Conservation (phyloP, 345 rosid genomes). For the Fremontodendron californicum region DNA sequence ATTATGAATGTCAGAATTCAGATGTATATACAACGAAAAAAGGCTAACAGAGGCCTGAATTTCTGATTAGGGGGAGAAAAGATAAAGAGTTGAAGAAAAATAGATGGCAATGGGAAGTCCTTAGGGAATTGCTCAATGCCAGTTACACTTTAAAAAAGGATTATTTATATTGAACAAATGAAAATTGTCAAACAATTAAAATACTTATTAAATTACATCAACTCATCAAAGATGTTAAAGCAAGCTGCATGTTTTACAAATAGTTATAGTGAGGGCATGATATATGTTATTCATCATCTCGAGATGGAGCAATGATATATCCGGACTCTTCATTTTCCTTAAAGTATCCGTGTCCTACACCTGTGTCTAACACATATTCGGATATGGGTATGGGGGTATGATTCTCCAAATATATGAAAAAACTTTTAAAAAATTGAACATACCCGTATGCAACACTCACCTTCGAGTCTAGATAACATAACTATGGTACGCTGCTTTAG, state of each 20-base stretch:
- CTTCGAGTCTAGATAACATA: too few relatives aligned
- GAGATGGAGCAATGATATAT: constrained; percentile 34
- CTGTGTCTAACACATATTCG: too few relatives aligned
- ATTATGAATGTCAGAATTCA: neutral
- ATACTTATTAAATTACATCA: neutral
- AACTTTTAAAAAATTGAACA: too few relatives aligned
- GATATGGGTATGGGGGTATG: too few relatives aligned
- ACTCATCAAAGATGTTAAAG: neutral
- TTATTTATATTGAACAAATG: neutral
- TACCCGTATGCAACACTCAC: too few relatives aligned
- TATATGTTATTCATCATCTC: constrained; percentile 14
- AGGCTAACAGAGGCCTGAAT: neutral
- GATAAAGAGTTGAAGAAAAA: too few relatives aligned
- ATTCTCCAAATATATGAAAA: too few relatives aligned
- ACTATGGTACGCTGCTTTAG: too few relatives aligned
- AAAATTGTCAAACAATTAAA: neutral
- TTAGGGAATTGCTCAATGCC: neutral
- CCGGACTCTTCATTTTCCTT: too few relatives aligned
- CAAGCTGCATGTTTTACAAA: neutral
- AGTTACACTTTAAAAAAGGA: neutral
- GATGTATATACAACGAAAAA: neutral
- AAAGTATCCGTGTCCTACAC: too few relatives aligned
- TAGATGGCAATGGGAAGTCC: neutral
- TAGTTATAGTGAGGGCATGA: neutral
- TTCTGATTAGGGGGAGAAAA: neutral